Evolutionary conservation across 495 filamentous ascomycete genomes (phyloP).

Genomic region (Aspergillus saccharolyticus): DNA sequence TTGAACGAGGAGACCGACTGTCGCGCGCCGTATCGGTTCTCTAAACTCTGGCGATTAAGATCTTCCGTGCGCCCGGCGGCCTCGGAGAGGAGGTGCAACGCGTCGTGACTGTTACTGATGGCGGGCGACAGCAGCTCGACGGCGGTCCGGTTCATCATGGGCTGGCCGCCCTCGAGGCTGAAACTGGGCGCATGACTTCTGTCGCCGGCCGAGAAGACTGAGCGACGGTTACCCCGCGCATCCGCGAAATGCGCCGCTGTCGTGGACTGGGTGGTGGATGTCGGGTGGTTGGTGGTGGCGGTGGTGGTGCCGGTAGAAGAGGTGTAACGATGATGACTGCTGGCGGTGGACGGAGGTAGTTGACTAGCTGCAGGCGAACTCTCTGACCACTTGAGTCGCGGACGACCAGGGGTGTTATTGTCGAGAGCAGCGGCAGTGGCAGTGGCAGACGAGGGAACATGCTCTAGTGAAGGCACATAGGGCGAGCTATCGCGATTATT

Average conservation of each 20-base stretch:
- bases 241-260: slow-evolving; percentile 29
- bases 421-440: not conserved
- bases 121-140: slow-evolving; percentile 52
- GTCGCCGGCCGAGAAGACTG: slow-evolving; percentile 28
- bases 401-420: slow-evolving; percentile 21
- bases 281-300: not conserved
- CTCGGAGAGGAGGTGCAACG: slow-evolving; percentile 55
- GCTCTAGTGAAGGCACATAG: slow-evolving; percentile 23
- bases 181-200: slow-evolving; percentile 24
- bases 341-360: slow-evolving; percentile 11
- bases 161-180: slow-evolving; percentile 33
- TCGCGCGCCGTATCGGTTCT: slow-evolving; percentile 34
- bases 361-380: slow-evolving; percentile 12
- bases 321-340: slow-evolving; percentile 25
- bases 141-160: slow-evolving; percentile 51
- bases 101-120: slow-evolving; percentile 56
- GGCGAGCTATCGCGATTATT: slow-evolving; percentile 25
- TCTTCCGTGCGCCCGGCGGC: slow-evolving; percentile 51
- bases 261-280: slow-evolving; percentile 14
- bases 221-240: slow-evolving; percentile 23
- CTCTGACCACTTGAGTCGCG: slow-evolving; percentile 34
- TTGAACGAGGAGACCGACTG: slow-evolving; percentile 42
- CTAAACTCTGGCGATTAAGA: slow-evolving; percentile 38
- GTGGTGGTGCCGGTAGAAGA: slow-evolving; percentile 1
- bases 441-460: slow-evolving; percentile 19